These are phyloP conservation scores for Pyropia haitanensis DNA, from an alignment of 23 red algal species.

Conservation along the genomic window DNA sequence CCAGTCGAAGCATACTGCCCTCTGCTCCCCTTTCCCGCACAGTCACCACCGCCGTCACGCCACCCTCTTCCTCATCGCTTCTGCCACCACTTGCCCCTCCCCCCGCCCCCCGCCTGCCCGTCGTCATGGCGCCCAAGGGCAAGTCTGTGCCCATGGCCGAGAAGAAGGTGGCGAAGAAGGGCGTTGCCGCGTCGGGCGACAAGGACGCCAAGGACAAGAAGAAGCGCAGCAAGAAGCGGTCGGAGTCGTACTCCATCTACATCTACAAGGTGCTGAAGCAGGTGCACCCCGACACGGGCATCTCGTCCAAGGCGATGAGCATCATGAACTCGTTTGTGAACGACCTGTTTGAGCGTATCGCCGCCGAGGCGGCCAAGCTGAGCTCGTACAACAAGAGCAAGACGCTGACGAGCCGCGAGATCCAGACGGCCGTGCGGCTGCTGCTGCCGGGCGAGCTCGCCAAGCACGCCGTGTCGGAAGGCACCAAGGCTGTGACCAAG, in stretches of 20 bases:
- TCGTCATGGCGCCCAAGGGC: conserved; percentile 82
- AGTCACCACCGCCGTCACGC: too few species aligned
- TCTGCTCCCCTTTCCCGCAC: too few species aligned
- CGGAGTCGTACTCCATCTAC: conserved; percentile 96
- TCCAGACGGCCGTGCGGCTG: conserved; percentile 96
- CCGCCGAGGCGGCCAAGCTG: conserved; percentile 83
- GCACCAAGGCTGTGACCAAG: conserved; percentile 99
- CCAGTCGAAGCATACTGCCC: too few species aligned
- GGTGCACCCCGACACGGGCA: conserved; percentile 97
- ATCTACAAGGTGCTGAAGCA: conserved; percentile 99
- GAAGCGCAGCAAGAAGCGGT: conserved; percentile 79
- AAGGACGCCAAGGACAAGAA: conserved; percentile 39
- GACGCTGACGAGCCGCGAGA: conserved; percentile 93
- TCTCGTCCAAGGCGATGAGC: conserved; percentile 95
- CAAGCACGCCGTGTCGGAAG: conserved; percentile 97
- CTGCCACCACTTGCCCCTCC: too few species aligned
- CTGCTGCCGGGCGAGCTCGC: conserved; percentile 94
- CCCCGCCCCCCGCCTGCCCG: too few species aligned
- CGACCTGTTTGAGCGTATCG: conserved; percentile 96
- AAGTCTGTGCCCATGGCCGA: conserved; percentile 80
- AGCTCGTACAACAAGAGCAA: conserved; percentile 89
- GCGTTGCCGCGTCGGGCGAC: conserved; percentile 22
- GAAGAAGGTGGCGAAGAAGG: conserved; percentile 92
- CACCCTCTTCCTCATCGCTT: too few species aligned
- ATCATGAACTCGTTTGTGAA: conserved; percentile 99